Conservation (phyloP, 495 filamentous ascomycete species). For the Aspergillus funiculosus region DNA sequence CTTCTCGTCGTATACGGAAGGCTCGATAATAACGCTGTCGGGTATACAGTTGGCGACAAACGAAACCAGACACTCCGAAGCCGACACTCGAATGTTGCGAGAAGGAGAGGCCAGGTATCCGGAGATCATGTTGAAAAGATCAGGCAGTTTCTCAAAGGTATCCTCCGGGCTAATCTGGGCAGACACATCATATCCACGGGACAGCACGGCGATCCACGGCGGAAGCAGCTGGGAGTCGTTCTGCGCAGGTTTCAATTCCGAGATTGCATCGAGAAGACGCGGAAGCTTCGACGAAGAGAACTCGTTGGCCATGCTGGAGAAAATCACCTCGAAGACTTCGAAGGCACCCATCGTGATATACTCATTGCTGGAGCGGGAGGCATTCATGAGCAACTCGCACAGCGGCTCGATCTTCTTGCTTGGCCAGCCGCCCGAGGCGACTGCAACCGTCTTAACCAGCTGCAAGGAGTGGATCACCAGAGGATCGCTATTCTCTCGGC, state of each 20-base stretch:
- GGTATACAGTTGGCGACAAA: slow-evolving; percentile 87
- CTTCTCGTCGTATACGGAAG: slow-evolving; percentile 84
- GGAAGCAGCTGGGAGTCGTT: slow-evolving; percentile 90
- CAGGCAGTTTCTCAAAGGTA: slow-evolving; percentile 81
- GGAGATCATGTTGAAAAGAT: slow-evolving; percentile 69
- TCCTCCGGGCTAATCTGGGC: slow-evolving; percentile 78
- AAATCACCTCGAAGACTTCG: slow-evolving; percentile 94
- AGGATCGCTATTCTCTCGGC: slow-evolving; percentile 62
- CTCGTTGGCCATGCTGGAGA: slow-evolving; percentile 81
- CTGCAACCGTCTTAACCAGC: slow-evolving; percentile 79
- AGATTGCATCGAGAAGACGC: slow-evolving; percentile 76
- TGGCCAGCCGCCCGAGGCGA: slow-evolving; percentile 90
- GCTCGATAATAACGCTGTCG: slow-evolving; percentile 68
- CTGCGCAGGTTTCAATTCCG: slow-evolving; percentile 79
- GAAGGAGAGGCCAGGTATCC: slow-evolving; percentile 78
- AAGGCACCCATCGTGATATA: slow-evolving; percentile 94
- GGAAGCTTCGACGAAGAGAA: slow-evolving; percentile 83
- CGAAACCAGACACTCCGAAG: slow-evolving; percentile 89
- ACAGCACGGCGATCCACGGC: slow-evolving; percentile 92
- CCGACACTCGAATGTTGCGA: slow-evolving; percentile 85
- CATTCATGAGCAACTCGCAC: slow-evolving; percentile 80
- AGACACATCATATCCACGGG: slow-evolving; percentile 88
- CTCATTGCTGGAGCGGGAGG: slow-evolving; percentile 83
- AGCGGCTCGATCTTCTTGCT: slow-evolving; percentile 88
- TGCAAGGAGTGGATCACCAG: slow-evolving; percentile 85